Evolutionary conservation across 2,329 filamentous ascomycete species (phyloP).

Genomic region (Piedraia hortae): DNA sequence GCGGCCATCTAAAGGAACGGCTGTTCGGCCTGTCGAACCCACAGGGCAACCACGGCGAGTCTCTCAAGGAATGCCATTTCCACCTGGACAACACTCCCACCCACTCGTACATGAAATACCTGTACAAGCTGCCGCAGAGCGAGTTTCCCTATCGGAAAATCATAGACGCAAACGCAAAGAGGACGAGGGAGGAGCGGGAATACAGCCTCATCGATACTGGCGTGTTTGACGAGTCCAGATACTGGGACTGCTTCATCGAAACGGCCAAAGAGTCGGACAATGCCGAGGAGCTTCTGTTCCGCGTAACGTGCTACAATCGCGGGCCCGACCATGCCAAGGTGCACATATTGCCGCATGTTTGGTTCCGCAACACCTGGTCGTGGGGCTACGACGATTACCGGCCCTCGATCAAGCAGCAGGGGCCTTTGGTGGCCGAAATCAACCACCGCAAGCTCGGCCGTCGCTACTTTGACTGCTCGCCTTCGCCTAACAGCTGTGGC

Average conservation of each 20-base stretch:
- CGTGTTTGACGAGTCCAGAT: conserved; percentile 62
- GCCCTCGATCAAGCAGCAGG: conserved; percentile 42
- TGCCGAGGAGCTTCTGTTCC: conserved; percentile 73
- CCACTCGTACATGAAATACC: conserved; percentile 95
- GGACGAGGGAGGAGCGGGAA: conserved; percentile 48
- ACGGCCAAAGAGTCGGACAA: conserved; percentile 85
- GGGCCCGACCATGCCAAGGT: conserved; percentile 72
- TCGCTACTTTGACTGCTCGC: conserved; percentile 59
- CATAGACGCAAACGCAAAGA: conserved; percentile 53
- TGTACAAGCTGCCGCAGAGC: conserved; percentile 89
- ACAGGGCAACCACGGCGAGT: conserved; percentile 91
- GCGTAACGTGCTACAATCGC: conserved; percentile 87
- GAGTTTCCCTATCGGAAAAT: conserved; percentile 82
- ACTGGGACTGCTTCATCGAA: conserved; percentile 95
- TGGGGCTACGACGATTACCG: conserved; percentile 77
- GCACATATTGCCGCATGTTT: conserved; percentile 81
- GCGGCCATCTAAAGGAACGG: conserved; percentile 79
- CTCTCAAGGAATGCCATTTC: conserved; percentile 88
- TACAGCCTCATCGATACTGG: conserved; percentile 83
- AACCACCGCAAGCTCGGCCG: conserved; percentile 57
- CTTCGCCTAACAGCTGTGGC: conserved; percentile 59
- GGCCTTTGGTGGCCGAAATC: conserved; percentile 43
- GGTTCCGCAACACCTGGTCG: conserved; percentile 93
- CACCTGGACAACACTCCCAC: conserved; percentile 83
- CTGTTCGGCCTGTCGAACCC: conserved; percentile 88